Evolutionary conservation across 805 yeast genomes (phyloP), one percentile per base, ranked within the genome.

Genomic region (Torulaspora delbrueckii): DNA sequence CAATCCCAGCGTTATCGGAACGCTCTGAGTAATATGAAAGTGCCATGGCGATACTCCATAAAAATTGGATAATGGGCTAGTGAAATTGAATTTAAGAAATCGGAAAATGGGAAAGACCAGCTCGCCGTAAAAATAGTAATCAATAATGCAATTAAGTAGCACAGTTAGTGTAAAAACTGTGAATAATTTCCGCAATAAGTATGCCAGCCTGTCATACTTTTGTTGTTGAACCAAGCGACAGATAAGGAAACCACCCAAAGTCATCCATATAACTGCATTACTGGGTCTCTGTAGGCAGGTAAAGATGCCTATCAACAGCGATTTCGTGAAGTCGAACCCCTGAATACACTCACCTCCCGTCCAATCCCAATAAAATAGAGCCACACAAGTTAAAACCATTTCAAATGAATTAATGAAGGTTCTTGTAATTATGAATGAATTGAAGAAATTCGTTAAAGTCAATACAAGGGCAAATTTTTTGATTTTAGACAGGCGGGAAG

Each of bases 331-430:
- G 3, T 50, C 43, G 2, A 18, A 19, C 27, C 56, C 51, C 5
- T 53, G 41, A 3, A 63, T 47, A 5, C 38, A 31, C 3, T 35
- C 41, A 26, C 56, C 60, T 2, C 50, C 55, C 12, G 69, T 62
- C 84, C 85, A 80, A 12, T 88, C 82, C 96, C 95, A 86, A 59
- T 72, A 76, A 12, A 75, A 70, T 39, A 91, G 67, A 0, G 89
- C 89, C 7, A 78, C 65, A 0, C 81, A 71, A 0, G 93, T 85
- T 43, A 89, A 59, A 1, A 76, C 72, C 75, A 84, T 75, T 63
- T 93, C 99, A 41, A 89, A 70, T 14, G 85, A 78, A 58, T 91
- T 93, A 42, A 95, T 79, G 60, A 93, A 93, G 1, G 96, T 81
- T 51, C 99, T 74, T 1, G 96, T 82, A 32, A 79, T 71, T 34